Evolutionary conservation across 2,329 filamentous ascomycete species (phyloP).

Genomic region (Pseudogymnoascus pannorum): DNA sequence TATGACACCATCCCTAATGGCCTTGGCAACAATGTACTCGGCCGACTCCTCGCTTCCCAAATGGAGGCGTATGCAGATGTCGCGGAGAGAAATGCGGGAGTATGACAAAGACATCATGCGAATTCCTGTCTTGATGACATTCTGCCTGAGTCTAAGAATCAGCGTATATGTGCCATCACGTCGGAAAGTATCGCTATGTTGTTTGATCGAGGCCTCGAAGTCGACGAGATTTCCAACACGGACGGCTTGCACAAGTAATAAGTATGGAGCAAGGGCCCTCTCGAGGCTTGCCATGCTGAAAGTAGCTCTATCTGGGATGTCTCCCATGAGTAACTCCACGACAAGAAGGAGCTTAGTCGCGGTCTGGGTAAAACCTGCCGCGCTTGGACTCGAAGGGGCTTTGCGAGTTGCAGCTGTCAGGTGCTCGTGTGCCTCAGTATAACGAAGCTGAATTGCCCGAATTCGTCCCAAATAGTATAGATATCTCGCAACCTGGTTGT

Average conservation of each 20-base stretch:
- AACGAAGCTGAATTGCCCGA: slow-evolving; percentile 89
- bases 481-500: slow-evolving; percentile 96
- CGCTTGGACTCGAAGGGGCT: slow-evolving; percentile 81
- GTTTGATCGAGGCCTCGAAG: slow-evolving; percentile 79
- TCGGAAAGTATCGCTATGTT: slow-evolving; percentile 77
- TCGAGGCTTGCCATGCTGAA: slow-evolving; percentile 89
- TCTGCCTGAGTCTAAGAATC: slow-evolving; percentile 89
- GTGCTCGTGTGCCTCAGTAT: slow-evolving; percentile 94
- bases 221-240: slow-evolving; percentile 93
- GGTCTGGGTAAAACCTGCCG: slow-evolving; percentile 90
- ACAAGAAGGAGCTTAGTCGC: slow-evolving; percentile 95
- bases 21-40: slow-evolving; percentile 98
- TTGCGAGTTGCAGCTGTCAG: slow-evolving; percentile 90
- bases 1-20: slow-evolving; percentile 94
- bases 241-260: slow-evolving; percentile 88
- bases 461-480: slow-evolving; percentile 96
- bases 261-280: slow-evolving; percentile 82
- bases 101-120: slow-evolving; percentile 99
- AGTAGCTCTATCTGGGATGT: slow-evolving; percentile 89
- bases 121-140: slow-evolving; percentile 98
- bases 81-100: slow-evolving; percentile 90
- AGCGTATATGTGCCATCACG: slow-evolving; percentile 92
- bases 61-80: slow-evolving; percentile 93
- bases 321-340: slow-evolving; percentile 95
- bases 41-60: slow-evolving; percentile 94